Evolutionary conservation across 208 protist genomes (phyloP).

Genomic region (Acanthamoeba sp.): DNA sequence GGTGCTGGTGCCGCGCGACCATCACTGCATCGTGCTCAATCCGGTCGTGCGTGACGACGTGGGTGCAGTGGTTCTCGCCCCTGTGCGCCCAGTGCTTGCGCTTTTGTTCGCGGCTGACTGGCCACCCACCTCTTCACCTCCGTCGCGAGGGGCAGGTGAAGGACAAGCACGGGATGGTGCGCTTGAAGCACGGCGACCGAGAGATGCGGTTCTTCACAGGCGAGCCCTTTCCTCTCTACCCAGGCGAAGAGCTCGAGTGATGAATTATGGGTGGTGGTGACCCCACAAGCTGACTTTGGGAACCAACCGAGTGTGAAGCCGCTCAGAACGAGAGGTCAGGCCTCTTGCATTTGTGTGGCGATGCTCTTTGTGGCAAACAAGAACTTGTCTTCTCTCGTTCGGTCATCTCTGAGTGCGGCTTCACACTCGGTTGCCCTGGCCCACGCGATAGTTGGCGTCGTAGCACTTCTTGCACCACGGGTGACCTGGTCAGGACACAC

Average conservation of each 20-base stretch:
- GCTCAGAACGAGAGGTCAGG: no score
- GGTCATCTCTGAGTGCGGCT: no score
- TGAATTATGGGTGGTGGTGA: no score
- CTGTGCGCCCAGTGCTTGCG: no score
- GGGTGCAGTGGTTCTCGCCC: not conserved
- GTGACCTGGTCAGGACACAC: not conserved
- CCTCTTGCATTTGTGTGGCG: no score
- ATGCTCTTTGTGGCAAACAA: no score
- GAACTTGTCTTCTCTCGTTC: no score
- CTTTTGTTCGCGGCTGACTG: no score
- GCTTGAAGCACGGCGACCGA: slow-evolving; percentile 89
- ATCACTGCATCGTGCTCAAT: slow-evolving; percentile 81
- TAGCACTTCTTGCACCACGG: slow-evolving; percentile 63
- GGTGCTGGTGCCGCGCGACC: slow-evolving; percentile 90
- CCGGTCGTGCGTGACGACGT: slow-evolving; percentile 64
- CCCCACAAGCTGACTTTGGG: no score
- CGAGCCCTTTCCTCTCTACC: slow-evolving; percentile 94
- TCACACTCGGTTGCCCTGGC: slow-evolving; percentile 43
- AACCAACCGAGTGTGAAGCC: no score
- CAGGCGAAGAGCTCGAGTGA: slow-evolving; percentile 88
- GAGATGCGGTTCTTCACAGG: slow-evolving; percentile 90
- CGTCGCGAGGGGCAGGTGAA: not conserved
- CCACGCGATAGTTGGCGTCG: slow-evolving; percentile 18
- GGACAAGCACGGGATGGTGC: slow-evolving; percentile 91
- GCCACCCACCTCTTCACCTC: not conserved